Base-by-base conservation (phyloP, 768 basidiomycete species). In the Cystoderma amianthinum region DNA sequence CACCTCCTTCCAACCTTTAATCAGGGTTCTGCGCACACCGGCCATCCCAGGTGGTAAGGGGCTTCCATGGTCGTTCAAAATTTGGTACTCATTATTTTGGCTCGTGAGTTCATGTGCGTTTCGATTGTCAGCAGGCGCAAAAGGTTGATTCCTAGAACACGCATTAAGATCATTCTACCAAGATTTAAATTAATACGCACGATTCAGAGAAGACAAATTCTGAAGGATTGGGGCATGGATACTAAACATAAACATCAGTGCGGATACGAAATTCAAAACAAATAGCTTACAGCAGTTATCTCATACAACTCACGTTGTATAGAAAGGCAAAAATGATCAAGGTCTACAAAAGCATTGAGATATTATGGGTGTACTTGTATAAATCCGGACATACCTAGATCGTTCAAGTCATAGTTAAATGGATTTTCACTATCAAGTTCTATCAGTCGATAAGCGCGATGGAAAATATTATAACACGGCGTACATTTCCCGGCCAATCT, bases 401-500 rank as follows among this genome's bases (percentile, higher is more conserved):
- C 78, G 51, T 81, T 80, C 47, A 67, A 50, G 46, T 78, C 78
- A 50, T 80, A 80, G 44, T 74, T 71, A 62, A 80, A 80, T 0
- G 78, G 77, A 50, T 80, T 77, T 53, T 78, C 78, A 43, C 76
- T 79, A 43, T 1, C 16, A 21, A 17, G n/a, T n/a, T n/a, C n/a
- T n/a, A n/a, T n/a, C n/a, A n/a, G 20, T 13, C 21, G 13, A 5
- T 17, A 23, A 12, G 23, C n/a, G n/a, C n/a, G n/a, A n/a, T n/a
- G n/a, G n/a, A n/a, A n/a, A n/a, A n/a, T n/a, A n/a, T 5, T 5
- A 15, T 6, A 38, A 38, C 23, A 5, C 20, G 5, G 38, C 5
- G 12, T 43, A 73, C 78, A 80, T 81, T 52, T 81, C 79, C 52
- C 79, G 77, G n/a, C 80, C 78, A 41, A 81, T 81, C 51, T 82